phyloP scores from a whole-genome alignment of 2,329 filamentous ascomycete genomes.

The Ceratocystis papillata region DNA sequence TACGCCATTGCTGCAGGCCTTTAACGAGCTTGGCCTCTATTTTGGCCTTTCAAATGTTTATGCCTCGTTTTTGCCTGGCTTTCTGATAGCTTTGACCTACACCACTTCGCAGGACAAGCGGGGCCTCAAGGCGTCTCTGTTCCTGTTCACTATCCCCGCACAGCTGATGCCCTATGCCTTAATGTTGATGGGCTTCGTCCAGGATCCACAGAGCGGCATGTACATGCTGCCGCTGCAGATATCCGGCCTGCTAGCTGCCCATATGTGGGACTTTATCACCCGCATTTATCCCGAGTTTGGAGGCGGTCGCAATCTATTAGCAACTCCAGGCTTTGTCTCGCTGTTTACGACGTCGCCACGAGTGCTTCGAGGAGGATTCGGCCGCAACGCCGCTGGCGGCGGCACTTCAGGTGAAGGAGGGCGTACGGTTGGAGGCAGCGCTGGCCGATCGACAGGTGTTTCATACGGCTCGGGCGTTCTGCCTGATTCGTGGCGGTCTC shows the following conservation, averaged over 20 bases:
- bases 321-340: slow-evolving; percentile 62
- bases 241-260: slow-evolving; percentile 53
- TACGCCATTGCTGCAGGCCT: slow-evolving; percentile 10
- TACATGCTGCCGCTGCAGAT: slow-evolving; percentile 53
- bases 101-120: slow-evolving; percentile 79
- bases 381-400: background rate
- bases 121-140: slow-evolving; percentile 63
- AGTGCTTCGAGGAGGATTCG: slow-evolving; percentile 12
- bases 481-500: slow-evolving; percentile 52
- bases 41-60: slow-evolving; percentile 17
- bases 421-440: slow-evolving; percentile 11
- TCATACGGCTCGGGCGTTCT: slow-evolving; percentile 36
- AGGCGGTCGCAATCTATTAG: slow-evolving; percentile 64
- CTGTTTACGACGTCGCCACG: slow-evolving; percentile 46
- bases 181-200: slow-evolving; percentile 60
- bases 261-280: slow-evolving; percentile 82
- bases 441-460: slow-evolving; percentile 16
- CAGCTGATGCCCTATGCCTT: slow-evolving; percentile 73
- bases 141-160: slow-evolving; percentile 72
- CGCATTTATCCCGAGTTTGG: slow-evolving; percentile 82
- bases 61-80: slow-evolving; percentile 46
- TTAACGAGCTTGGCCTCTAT: slow-evolving; percentile 23
- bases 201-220: slow-evolving; percentile 43
- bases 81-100: slow-evolving; percentile 72
- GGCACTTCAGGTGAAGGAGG: background rate